A percentile compares a stretch with the other conserved stretches of the same genome.
Conservation (phyloP, 2,329 filamentous ascomycete species). For the Fusarium aywerte region DNA sequence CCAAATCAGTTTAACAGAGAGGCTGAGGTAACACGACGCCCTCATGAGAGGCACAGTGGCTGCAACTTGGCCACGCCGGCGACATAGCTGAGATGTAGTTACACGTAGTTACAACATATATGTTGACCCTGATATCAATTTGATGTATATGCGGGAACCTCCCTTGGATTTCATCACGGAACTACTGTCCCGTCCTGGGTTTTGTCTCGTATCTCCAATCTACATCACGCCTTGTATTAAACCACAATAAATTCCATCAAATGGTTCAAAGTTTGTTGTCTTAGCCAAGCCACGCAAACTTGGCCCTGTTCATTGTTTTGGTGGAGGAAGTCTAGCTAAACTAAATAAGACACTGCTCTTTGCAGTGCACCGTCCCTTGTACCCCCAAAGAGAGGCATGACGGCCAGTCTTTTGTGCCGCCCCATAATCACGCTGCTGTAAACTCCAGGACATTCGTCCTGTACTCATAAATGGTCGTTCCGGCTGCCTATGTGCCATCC, state of each 20-base stretch:
- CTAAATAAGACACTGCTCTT: slow-evolving; percentile 46
- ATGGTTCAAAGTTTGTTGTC: slow-evolving; percentile 28
- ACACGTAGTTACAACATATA: neutral
- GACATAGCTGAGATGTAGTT: neutral
- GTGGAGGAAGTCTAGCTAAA: slow-evolving; percentile 53
- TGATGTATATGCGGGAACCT: neutral
- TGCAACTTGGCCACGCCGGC: neutral
- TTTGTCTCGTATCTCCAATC: neutral
- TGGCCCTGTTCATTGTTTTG: slow-evolving; percentile 46
- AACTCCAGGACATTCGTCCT: slow-evolving; percentile 48
- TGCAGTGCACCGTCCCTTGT: slow-evolving; percentile 50
- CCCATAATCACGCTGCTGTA: slow-evolving; percentile 53
- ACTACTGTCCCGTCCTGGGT: neutral
- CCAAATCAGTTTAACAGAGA: neutral
- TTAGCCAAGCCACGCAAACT: slow-evolving; percentile 48
- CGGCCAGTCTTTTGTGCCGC: slow-evolving; percentile 48
- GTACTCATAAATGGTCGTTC: slow-evolving; percentile 55
- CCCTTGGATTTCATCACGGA: neutral
- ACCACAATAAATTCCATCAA: slow-evolving; percentile 10
- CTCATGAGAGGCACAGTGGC: neutral
- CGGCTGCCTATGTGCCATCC: slow-evolving; percentile 49
- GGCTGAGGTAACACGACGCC: neutral
- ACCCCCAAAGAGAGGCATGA: slow-evolving; percentile 47
- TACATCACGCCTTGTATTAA: slow-evolving; percentile 1
- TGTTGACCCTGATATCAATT: neutral